Evolutionary conservation across 2,329 filamentous ascomycete species (phyloP).

Genomic region (Periglandula ipomoeae): DNA sequence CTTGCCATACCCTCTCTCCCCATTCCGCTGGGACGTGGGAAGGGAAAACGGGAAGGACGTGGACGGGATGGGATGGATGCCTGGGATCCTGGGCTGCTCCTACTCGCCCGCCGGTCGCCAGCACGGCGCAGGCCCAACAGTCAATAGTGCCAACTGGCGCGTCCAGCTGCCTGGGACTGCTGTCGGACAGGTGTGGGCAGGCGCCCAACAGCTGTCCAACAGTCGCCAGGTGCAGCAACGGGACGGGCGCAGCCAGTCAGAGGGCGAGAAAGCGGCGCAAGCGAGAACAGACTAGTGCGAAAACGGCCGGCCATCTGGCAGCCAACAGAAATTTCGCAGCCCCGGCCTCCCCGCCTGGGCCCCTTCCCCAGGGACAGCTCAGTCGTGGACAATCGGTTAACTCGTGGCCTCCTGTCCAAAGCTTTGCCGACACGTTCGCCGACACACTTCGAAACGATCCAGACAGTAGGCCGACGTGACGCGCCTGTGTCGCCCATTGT

Average conservation of each 20-base stretch:
- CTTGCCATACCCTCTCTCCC: background rate
- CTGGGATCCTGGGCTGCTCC: background rate
- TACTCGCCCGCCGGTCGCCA: no score
- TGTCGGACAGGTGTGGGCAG: background rate
- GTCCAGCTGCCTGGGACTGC: no score
- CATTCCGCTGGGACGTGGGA: background rate
- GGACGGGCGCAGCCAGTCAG: background rate
- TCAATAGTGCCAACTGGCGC: no score
- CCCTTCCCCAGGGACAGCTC: background rate
- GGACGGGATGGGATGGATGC: no score
- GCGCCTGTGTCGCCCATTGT: constrained; percentile 8
- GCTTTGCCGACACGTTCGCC: constrained; percentile 9
- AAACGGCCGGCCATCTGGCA: background rate
- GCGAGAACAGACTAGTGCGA: constrained; percentile 1
- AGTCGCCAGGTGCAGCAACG: background rate
- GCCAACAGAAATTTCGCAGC: background rate
- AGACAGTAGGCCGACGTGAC: constrained; percentile 9
- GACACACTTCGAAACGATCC: constrained; percentile 8
- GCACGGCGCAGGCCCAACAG: no score
- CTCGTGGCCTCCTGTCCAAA: constrained; percentile 3
- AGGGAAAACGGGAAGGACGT: no score
- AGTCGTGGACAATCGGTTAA: constrained; percentile 8
- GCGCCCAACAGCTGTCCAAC: background rate
- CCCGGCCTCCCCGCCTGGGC: background rate
- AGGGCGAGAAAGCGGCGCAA: background rate